These are phyloP conservation scores for Boletus bicolor DNA, from an alignment of 768 basidiomycete species.

Conservation along the genomic window DNA sequence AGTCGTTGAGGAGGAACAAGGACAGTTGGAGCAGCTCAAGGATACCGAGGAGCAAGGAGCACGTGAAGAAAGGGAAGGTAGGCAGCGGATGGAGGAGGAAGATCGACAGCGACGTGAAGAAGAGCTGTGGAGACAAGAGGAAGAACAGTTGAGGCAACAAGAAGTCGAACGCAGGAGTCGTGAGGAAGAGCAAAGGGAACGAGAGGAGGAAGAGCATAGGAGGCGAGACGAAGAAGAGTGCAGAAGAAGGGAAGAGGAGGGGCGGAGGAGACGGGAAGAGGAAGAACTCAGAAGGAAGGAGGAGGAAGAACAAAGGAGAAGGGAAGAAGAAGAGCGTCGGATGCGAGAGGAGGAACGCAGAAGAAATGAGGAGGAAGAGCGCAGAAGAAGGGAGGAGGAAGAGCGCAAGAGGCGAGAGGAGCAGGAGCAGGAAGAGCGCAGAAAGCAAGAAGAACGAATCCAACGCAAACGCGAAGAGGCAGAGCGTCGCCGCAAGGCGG, in stretches of 20 bases:
- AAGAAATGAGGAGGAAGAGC: constrained; percentile 9
- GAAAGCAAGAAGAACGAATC: constrained; percentile 38
- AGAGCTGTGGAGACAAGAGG: constrained; percentile 4
- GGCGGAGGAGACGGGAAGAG: constrained; percentile 16
- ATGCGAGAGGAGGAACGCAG: constrained; percentile 7
- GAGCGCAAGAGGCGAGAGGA: constrained; percentile 19
- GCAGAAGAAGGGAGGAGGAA: neutral
- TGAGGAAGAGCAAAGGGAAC: constrained; percentile 2
- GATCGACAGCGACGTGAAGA: neutral
- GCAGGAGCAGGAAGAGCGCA: constrained; percentile 15
- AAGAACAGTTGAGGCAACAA: constrained; percentile 28
- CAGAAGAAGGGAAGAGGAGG: constrained; percentile 38
- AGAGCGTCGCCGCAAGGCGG: constrained; percentile 38
- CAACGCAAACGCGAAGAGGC: constrained; percentile 52
- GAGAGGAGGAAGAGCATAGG: neutral
- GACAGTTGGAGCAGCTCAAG: neutral
- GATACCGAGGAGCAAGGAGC: neutral
- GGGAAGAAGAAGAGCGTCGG: constrained; percentile 1
- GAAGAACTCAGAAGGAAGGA: constrained; percentile 21
- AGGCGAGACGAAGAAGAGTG: constrained; percentile 39
- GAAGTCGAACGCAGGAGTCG: constrained; percentile 23
- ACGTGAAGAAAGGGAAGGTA: neutral
- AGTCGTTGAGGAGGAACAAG: neutral
- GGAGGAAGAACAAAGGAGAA: no score
- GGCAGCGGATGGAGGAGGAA: neutral